Evolutionary conservation across 805 yeast species (phyloP).

Genomic region (Vanderwaltozyma verrucispora): DNA sequence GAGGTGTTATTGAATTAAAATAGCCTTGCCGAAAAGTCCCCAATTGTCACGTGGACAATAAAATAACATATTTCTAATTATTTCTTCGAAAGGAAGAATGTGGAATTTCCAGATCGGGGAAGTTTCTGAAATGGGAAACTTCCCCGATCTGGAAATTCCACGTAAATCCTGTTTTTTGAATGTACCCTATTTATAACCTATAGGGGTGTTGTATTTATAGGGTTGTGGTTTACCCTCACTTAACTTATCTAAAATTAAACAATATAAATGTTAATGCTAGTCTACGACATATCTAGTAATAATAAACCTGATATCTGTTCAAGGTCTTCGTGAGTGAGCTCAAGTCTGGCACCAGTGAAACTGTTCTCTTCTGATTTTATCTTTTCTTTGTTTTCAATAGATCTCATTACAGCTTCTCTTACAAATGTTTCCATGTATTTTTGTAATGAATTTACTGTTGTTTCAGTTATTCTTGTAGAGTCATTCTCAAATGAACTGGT

Average conservation of each 20-base stretch:
- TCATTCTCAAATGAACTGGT: slow-evolving; percentile 11
- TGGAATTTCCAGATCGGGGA: too few relatives aligned
- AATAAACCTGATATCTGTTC: slow-evolving; percentile 25
- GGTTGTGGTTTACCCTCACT: too few relatives aligned
- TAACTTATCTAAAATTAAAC: too few relatives aligned
- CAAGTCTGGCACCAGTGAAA: slow-evolving; percentile 3
- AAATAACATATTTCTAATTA: too few relatives aligned
- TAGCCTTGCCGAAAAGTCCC: not conserved
- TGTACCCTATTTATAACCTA: too few relatives aligned
- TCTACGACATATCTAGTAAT: slow-evolving; percentile 21
- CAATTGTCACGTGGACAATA: not conserved
- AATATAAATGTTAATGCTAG: too few relatives aligned
- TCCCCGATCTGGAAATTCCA: too few relatives aligned
- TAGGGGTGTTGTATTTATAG: too few relatives aligned
- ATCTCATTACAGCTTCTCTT: slow-evolving; percentile 23
- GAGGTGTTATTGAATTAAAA: not conserved
- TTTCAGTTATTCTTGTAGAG: slow-evolving; percentile 16
- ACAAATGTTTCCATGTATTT: slow-evolving; percentile 22
- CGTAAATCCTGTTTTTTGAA: too few relatives aligned
- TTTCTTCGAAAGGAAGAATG: too few relatives aligned
- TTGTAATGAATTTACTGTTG: slow-evolving; percentile 13
- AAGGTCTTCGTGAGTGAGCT: slow-evolving; percentile 20
- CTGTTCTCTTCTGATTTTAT: slow-evolving; percentile 2
- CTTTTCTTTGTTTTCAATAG: slow-evolving; percentile 18
- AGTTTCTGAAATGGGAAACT: too few relatives aligned